Base-by-base conservation (phyloP, 176 grass and related monocot genomes). In the Eleusine indica region DNA sequence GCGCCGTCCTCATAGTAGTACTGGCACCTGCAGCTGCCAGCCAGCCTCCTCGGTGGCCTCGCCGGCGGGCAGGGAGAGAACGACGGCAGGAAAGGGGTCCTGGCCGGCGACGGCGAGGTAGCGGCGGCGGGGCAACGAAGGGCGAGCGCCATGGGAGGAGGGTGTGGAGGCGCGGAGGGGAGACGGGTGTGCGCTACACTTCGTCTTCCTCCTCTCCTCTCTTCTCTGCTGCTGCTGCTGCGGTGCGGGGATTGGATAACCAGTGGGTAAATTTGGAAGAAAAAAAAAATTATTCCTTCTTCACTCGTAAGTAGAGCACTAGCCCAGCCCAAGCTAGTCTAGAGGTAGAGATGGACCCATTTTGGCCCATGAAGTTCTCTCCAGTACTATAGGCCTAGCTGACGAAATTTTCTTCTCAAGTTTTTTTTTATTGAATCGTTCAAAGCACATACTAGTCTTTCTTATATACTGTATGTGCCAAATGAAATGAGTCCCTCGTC, bases 101-200 rank as follows among this genome's bases (percentile, higher is more conserved):
- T 67, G 42, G 80, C 10, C 19, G 48, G 40, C 8, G 68, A 25
- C 0, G 75, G 74, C 48, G 68, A 71, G 47, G 65, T 52, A 28
- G 82, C 44, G 44, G 66, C 66, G 39, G 82, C 39, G 5, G 86
- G 58, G 67, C 61, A 81, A 61, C 68, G 54, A 77, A 82, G 67
- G 48, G 73, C 77, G 22, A 86, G 82, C 28, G 81, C 84, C 88
- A 85, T 88, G 69, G 43, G 18, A 19, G 10, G 22, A 9, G 13
- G 37, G 32, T 35, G 32, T 35, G 32, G 32, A 35, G 32, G 32
- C 32, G 32, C 32, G 32, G 32, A 35, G 32, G 32, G 32, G 32
- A 35, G 32, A 35, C 32, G 61, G 1, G 13, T 7, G 61, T 2
- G 29, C 13, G 29, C 44, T 71, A 63, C 68, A 47, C 66, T 30